Evolutionary conservation across 1,139 yeast genomes (phyloP).

Genomic region (Saccharomyces hybrid): DNA sequence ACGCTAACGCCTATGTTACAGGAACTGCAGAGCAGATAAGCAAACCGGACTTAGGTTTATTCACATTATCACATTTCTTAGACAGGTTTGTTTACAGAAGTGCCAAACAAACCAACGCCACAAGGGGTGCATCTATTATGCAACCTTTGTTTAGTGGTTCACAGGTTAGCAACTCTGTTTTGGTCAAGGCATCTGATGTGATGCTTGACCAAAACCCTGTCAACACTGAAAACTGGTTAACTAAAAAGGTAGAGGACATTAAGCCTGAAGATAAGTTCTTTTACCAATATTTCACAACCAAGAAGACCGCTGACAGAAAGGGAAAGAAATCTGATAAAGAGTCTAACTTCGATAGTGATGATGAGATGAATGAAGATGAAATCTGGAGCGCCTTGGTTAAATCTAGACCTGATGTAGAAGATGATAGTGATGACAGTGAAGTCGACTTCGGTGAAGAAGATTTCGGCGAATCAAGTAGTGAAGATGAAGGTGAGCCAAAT

Average conservation of each 20-base stretch:
- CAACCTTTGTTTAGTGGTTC: slow-evolving; percentile 87
- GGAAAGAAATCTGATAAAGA: slow-evolving; percentile 27
- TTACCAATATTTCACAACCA: slow-evolving; percentile 74
- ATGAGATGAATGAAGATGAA: slow-evolving; percentile 65
- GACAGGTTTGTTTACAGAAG: slow-evolving; percentile 94
- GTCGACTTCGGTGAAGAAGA: slow-evolving; percentile 32
- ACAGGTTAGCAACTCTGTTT: slow-evolving; percentile 61
- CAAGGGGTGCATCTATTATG: slow-evolving; percentile 90
- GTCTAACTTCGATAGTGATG: slow-evolving; percentile 41
- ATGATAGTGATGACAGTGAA: slow-evolving; percentile 47
- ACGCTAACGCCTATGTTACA: slow-evolving; percentile 60
- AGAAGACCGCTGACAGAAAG: slow-evolving; percentile 38
- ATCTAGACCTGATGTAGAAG: slow-evolving; percentile 77
- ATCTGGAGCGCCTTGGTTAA: slow-evolving; percentile 86
- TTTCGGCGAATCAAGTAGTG: slow-evolving; percentile 29
- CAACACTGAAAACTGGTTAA: slow-evolving; percentile 78
- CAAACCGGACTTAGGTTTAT: slow-evolving; percentile 86
- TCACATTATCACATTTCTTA: slow-evolving; percentile 80
- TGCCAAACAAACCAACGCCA: slow-evolving; percentile 65
- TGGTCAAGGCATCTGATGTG: slow-evolving; percentile 60
- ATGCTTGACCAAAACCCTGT: slow-evolving; percentile 50
- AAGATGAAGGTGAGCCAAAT: slow-evolving; percentile 30
- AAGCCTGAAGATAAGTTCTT: slow-evolving; percentile 88
- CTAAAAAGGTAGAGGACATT: slow-evolving; percentile 54
- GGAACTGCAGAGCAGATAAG: slow-evolving; percentile 39